Evolutionary conservation across 75 land plant species (phyloP).

Genomic region (Ceratopteris richardii): DNA sequence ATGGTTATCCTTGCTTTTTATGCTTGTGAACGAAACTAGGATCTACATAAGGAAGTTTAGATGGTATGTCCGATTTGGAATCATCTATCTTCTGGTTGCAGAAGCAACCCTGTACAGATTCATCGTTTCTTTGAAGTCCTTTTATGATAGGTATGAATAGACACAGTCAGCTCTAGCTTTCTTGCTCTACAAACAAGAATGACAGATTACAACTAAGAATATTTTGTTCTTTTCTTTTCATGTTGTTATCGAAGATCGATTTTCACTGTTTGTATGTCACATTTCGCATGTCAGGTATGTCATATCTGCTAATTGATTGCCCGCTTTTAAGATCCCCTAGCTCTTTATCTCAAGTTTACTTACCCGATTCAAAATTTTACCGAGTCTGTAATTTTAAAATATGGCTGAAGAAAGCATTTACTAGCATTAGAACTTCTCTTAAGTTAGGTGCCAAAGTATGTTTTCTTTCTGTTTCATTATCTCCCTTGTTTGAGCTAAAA

Average conservation of each 20-base stretch:
- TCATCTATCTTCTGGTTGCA: constrained; percentile 24
- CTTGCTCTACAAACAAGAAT: background rate
- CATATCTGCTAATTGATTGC: background rate
- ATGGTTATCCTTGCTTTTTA: constrained; percentile 15
- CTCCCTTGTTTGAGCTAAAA: too few relatives aligned
- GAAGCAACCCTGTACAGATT: constrained; percentile 15
- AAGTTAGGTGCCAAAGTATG: too few relatives aligned
- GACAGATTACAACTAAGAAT: too few relatives aligned
- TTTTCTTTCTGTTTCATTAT: too few relatives aligned
- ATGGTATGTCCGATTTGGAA: constrained; percentile 28
- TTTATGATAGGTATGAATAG: constrained; percentile 11
- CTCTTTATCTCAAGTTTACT: too few relatives aligned
- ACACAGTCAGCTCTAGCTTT: background rate
- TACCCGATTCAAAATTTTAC: too few relatives aligned
- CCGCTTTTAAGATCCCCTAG: too few relatives aligned
- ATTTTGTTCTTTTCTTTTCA: background rate
- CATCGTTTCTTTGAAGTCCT: constrained; percentile 7
- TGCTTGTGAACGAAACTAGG: constrained; percentile 20
- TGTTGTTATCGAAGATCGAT: background rate
- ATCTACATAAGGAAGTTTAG: constrained; percentile 14
- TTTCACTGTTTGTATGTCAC: background rate
- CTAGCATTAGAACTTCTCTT: too few relatives aligned
- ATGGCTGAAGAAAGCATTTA: too few relatives aligned
- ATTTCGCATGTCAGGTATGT: constrained; percentile 2
- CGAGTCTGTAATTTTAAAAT: too few relatives aligned